phyloP scores from a whole-genome alignment of 2,329 filamentous ascomycete genomes.

The Hypocreales sp. region DNA sequence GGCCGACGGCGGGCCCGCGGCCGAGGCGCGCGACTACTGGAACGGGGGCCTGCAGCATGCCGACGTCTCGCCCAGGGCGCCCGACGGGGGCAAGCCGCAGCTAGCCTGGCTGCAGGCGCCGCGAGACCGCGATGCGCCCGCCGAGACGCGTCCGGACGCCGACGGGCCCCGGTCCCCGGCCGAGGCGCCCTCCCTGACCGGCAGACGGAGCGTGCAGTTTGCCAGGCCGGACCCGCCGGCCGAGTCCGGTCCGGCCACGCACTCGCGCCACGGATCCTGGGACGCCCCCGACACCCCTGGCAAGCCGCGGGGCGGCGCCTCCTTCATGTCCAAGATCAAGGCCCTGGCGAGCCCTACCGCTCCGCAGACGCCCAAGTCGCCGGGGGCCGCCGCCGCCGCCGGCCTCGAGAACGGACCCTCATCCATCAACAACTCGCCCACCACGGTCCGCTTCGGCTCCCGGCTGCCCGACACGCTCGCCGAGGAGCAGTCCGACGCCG shows the following conservation, averaged over 20 bases:
- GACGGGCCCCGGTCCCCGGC: conserved; percentile 1
- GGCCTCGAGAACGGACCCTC: conserved; percentile 18
- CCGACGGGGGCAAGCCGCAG: not conserved
- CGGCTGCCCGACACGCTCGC: conserved; percentile 37
- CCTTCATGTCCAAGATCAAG: conserved; percentile 66
- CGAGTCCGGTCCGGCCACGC: conserved; percentile 23
- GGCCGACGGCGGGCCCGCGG: not conserved
- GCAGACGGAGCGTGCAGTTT: conserved; percentile 59
- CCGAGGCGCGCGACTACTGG: conserved; percentile 6
- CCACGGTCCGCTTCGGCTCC: conserved; percentile 24
- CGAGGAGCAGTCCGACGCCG: conserved; percentile 31
- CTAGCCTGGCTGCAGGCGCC: too few relatives aligned
- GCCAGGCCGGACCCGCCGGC: conserved; percentile 38
- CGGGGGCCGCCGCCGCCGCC: conserved; percentile 10
- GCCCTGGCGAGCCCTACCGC: conserved; percentile 46
- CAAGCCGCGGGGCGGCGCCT: conserved; percentile 44
- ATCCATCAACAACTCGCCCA: conserved; percentile 33
- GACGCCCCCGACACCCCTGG: conserved; percentile 46
- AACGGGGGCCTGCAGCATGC: conserved; percentile 6
- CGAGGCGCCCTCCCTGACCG: conserved; percentile 2
- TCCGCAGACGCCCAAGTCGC: conserved; percentile 30
- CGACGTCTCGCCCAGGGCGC: conserved; percentile 2
- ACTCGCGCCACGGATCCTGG: conserved; percentile 49
- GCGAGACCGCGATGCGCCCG: too few relatives aligned
- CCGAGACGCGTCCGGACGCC: conserved; percentile 1